phyloP scores from a whole-genome alignment of 202 grass and related monocot genomes.

The Panicum hallii region DNA sequence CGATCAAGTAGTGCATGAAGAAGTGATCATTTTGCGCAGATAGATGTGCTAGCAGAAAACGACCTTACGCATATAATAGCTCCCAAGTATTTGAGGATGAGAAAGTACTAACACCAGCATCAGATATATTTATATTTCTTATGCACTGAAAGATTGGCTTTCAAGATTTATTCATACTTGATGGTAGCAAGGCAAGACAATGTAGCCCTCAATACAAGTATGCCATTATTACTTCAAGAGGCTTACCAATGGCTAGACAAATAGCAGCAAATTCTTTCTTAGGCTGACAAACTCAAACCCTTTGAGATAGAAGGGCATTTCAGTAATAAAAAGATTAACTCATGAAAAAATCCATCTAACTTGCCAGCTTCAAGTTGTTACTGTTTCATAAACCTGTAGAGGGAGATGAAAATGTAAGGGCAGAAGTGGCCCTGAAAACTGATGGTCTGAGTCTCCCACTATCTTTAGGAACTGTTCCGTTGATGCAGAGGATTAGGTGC shows the following conservation, averaged over 20 bases:
- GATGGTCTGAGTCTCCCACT: neutral
- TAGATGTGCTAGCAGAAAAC: too few species aligned
- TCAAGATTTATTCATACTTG: conserved; percentile 37
- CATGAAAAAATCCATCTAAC: neutral
- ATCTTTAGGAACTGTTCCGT: neutral
- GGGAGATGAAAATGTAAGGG: neutral
- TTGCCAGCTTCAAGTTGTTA: conserved; percentile 15
- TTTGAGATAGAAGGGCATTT: neutral
- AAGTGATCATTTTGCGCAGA: too few species aligned
- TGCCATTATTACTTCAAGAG: neutral
- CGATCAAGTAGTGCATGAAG: too few species aligned
- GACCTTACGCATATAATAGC: too few species aligned
- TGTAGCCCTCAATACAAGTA: neutral
- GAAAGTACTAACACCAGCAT: too few species aligned
- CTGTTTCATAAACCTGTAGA: neutral
- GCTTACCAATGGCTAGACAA: neutral
- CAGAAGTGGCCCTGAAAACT: neutral
- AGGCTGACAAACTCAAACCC: neutral
- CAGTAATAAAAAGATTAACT: neutral
- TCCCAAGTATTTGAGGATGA: too few species aligned
- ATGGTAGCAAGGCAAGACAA: neutral
- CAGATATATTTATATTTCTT: neutral
- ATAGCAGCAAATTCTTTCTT: neutral
- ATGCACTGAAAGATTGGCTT: neutral
- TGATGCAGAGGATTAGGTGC: neutral